Conservation (phyloP, 768 basidiomycete species). For the Chlorophyllum brunneum region DNA sequence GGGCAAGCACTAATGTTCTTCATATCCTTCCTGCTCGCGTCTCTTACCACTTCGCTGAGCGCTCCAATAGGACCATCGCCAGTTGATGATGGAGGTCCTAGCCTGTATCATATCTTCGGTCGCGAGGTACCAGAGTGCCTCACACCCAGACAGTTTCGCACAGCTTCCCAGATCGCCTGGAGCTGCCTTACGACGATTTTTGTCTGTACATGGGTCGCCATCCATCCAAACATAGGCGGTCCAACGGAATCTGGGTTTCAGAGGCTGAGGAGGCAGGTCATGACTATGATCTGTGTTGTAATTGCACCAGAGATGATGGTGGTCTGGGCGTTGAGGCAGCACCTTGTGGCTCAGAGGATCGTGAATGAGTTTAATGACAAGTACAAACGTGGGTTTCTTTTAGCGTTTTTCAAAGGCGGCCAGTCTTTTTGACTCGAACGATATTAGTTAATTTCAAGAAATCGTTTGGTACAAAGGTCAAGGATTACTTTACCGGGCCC, state of each 20-base stretch:
- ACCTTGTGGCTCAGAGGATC: background rate
- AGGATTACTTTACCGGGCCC: too few species aligned
- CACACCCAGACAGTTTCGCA: background rate
- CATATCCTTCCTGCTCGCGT: too few species aligned
- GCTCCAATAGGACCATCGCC: too few species aligned
- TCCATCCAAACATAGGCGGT: conserved; percentile 7
- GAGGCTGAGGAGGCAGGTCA: background rate
- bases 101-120: too few species aligned
- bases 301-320: conserved; percentile 8
- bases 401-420: too few species aligned
- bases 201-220: conserved; percentile 8
- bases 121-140: background rate
- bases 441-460: too few species aligned
- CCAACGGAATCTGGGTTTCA: conserved; percentile 11
- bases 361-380: background rate
- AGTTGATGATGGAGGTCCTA: too few species aligned
- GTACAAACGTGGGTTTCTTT: background rate
- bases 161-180: conserved; percentile 1
- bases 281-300: background rate
- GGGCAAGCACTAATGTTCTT: too few species aligned
- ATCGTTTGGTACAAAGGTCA: too few species aligned
- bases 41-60: too few species aligned
- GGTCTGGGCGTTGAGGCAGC: conserved; percentile 7
- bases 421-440: too few species aligned
- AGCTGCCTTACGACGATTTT: conserved; percentile 9